Evolutionary conservation across 495 filamentous ascomycete species (phyloP).

Genomic region (Penicillium chermesinum): DNA sequence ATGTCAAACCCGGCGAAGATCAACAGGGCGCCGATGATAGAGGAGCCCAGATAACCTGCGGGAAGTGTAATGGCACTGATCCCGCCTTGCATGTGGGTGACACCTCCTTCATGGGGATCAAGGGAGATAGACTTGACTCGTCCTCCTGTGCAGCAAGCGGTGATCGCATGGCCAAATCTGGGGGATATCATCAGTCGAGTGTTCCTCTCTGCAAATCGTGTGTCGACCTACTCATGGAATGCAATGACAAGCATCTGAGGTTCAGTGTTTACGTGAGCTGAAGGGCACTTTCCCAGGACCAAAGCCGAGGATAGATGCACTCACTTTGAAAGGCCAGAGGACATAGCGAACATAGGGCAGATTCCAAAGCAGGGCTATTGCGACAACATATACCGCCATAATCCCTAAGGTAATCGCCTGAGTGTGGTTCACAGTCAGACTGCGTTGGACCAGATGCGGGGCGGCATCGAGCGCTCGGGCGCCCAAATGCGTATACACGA

Average conservation of each 20-base stretch:
- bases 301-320: background rate
- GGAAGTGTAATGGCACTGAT: constrained; percentile 66
- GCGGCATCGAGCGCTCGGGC: constrained; percentile 22
- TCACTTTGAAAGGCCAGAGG: constrained; percentile 80
- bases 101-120: constrained; percentile 66
- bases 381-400: constrained; percentile 63
- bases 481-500: constrained; percentile 22
- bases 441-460: constrained; percentile 40
- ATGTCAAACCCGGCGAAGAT: constrained; percentile 80
- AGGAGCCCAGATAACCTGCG: constrained; percentile 71
- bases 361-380: constrained; percentile 75
- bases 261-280: too few relatives aligned
- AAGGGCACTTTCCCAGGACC: constrained; percentile 1
- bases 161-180: constrained; percentile 68
- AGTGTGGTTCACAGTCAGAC: constrained; percentile 61
- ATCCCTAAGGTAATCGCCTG: constrained; percentile 69
- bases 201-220: too few relatives aligned
- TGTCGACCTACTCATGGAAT: constrained; percentile 65
- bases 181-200: too few relatives aligned
- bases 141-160: constrained; percentile 66
- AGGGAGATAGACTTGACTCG: constrained; percentile 66
- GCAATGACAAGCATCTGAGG: constrained; percentile 74
- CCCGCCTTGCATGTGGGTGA: constrained; percentile 77
- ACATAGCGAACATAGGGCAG: constrained; percentile 66
- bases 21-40: constrained; percentile 68